Conservation (phyloP, 2,329 filamentous ascomycete genomes). For the Davidsoniella australis region DNA sequence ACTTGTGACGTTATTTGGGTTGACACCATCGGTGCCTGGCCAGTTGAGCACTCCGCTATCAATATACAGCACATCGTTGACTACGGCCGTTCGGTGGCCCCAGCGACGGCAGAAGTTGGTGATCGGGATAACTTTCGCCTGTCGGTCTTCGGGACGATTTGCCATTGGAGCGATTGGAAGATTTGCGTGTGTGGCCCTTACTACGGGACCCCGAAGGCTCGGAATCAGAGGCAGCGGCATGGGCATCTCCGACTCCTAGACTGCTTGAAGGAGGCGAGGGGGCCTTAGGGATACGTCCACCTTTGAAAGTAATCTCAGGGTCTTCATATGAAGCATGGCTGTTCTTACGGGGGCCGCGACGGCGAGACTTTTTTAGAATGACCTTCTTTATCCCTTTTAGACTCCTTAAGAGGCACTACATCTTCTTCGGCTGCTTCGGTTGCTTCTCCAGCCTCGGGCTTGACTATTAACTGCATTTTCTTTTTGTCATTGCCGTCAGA, state of each 20-base stretch:
- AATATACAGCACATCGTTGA: slow-evolving; percentile 43
- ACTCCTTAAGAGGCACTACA: background rate
- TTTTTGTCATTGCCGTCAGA: background rate
- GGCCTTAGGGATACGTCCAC: background rate
- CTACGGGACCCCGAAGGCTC: background rate
- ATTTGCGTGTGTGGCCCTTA: slow-evolving; percentile 6
- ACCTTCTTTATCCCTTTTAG: background rate
- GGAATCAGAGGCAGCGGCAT: slow-evolving; percentile 1
- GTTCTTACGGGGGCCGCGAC: background rate
- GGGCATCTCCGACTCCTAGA: background rate
- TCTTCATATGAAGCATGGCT: background rate
- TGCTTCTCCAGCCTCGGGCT: background rate
- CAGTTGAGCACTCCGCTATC: slow-evolving; percentile 43
- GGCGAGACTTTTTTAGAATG: background rate
- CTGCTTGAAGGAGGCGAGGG: slow-evolving; percentile 7
- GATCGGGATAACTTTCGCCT: slow-evolving; percentile 22
- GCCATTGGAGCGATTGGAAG: slow-evolving; percentile 6
- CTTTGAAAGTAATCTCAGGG: background rate
- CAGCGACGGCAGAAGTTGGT: slow-evolving; percentile 35
- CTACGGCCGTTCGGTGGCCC: slow-evolving; percentile 42
- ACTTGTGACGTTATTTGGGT: slow-evolving; percentile 40
- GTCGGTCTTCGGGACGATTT: slow-evolving; percentile 2
- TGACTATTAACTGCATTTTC: background rate
- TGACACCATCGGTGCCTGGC: slow-evolving; percentile 26
- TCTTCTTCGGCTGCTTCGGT: background rate